These are phyloP conservation scores for Starmerella potacharoeniae DNA, from an alignment of 805 yeast genomes.

Conservation along the genomic window DNA sequence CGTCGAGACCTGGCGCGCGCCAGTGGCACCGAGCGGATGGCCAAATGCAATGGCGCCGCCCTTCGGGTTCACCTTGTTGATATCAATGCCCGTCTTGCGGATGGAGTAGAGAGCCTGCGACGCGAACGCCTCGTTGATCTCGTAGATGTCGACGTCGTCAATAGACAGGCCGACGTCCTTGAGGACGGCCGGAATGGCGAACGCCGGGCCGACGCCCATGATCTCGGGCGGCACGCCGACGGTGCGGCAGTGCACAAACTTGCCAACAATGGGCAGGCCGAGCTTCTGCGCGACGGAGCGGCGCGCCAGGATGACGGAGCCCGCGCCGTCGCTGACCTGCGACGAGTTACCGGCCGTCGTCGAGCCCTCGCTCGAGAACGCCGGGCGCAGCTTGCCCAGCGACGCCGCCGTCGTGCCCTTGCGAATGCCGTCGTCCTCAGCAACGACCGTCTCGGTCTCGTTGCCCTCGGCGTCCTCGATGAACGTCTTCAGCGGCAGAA, in stretches of 20 bases:
- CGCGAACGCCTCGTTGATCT: constrained; percentile 94
- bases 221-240: constrained; percentile 96
- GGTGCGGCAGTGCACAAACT: constrained; percentile 63
- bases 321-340: constrained; percentile 93
- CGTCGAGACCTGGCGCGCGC: constrained; percentile 89
- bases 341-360: constrained; percentile 97
- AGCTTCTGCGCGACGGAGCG: constrained; percentile 71
- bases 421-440: constrained; percentile 84
- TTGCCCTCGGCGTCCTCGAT: constrained; percentile 48
- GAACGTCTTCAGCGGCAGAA: constrained; percentile 64
- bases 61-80: constrained; percentile 66
- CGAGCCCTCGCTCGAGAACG: constrained; percentile 70
- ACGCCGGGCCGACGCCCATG: constrained; percentile 97
- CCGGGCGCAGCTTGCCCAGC: constrained; percentile 68
- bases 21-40: constrained; percentile 85
- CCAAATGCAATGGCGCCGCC: constrained; percentile 98
- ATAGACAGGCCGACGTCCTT: constrained; percentile 46
- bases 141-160: constrained; percentile 63
- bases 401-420: constrained; percentile 69
- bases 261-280: constrained; percentile 63
- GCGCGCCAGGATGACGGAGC: constrained; percentile 73
- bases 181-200: constrained; percentile 80
- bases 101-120: constrained; percentile 81
- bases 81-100: constrained; percentile 52
- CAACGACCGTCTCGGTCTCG: constrained; percentile 40